A percentile compares a stretch with the other conserved stretches of the same genome.
phyloP scores from a whole-genome alignment of 2,329 filamentous ascomycete genomes.

The Pezicula radicicola region DNA sequence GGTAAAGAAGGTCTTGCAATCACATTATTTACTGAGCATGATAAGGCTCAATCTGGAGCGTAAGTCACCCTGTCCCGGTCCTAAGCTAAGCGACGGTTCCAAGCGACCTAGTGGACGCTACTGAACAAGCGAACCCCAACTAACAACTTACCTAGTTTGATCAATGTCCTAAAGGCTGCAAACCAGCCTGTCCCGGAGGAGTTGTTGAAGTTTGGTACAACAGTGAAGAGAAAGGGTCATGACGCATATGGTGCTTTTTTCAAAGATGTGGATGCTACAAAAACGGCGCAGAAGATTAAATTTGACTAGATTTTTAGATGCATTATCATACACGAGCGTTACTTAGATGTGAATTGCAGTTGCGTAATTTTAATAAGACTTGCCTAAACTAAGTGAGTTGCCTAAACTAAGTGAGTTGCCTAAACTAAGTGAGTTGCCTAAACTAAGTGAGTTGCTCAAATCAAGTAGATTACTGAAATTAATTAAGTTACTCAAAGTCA shows the following conservation, averaged over 20 bases:
- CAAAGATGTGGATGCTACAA: conserved; percentile 81
- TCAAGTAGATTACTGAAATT: too few relatives aligned
- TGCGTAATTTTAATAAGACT: not conserved
- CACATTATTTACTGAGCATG: conserved; percentile 91
- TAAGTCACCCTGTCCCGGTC: conserved; percentile 45
- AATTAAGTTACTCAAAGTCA: too few relatives aligned
- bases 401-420: too few relatives aligned
- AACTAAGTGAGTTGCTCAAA: too few relatives aligned
- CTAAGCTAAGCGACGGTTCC: too few relatives aligned
- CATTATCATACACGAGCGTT: not conserved
- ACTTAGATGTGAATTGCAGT: too few relatives aligned
- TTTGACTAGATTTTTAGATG: conserved; percentile 59
- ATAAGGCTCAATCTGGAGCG: conserved; percentile 88
- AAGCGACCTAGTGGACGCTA: too few relatives aligned
- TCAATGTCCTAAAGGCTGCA: conserved; percentile 93
- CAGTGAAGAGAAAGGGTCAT: conserved; percentile 98
- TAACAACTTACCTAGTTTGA: conserved; percentile 52
- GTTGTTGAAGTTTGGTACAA: conserved; percentile 92
- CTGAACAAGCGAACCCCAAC: not conserved
- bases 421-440: not conserved
- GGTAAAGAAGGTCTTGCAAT: conserved; percentile 86
- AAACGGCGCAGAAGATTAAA: conserved; percentile 86
- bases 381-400: not conserved
- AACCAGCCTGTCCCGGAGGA: conserved; percentile 88
- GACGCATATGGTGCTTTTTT: conserved; percentile 94